Percentiles rank a stretch among this genome's conserved stretches.
These are phyloP conservation scores for Trichoderma virens DNA, from an alignment of 495 filamentous ascomycete species.

Conservation along the genomic window DNA sequence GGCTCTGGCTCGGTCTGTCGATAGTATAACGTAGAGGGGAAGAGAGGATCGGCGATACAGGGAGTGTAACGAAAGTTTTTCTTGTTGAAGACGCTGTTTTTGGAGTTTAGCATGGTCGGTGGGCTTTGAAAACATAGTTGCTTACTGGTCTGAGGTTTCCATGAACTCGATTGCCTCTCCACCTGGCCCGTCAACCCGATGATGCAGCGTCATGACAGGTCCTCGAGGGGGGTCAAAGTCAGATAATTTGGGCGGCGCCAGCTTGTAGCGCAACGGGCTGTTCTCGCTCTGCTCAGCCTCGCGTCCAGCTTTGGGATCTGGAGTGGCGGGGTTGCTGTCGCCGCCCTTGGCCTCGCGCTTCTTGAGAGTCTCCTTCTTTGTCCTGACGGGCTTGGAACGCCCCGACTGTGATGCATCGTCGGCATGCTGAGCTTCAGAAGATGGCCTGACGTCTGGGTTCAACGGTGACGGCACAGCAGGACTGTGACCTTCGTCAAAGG, in stretches of 20 bases:
- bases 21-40: constrained; percentile 81
- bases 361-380: constrained; percentile 66
- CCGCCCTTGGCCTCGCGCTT: constrained; percentile 68
- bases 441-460: constrained; percentile 44
- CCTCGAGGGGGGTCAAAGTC: constrained; percentile 52
- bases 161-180: constrained; percentile 47
- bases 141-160: constrained; percentile 60
- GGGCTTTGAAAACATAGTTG: constrained; percentile 22
- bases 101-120: constrained; percentile 23
- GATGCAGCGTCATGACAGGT: constrained; percentile 45
- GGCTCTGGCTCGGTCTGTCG: constrained; percentile 81
- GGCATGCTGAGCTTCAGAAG: constrained; percentile 19
- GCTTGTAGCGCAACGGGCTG: constrained; percentile 49
- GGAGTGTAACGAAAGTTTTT: constrained; percentile 86
- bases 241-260: constrained; percentile 47
- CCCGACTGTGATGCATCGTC: constrained; percentile 31
- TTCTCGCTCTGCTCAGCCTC: constrained; percentile 34
- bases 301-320: constrained; percentile 38
- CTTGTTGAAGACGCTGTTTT: constrained; percentile 70
- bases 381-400: constrained; percentile 39
- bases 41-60: constrained; percentile 79
- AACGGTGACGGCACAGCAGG: constrained; percentile 55
- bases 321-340: constrained; percentile 44
- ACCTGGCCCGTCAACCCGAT: constrained; percentile 36
- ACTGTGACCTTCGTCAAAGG: constrained; percentile 44